Evolutionary conservation across 1,284 basidiomycete genomes (phyloP), one percentile per base, ranked within the genome.

Genomic region (Trametes polyzona): DNA sequence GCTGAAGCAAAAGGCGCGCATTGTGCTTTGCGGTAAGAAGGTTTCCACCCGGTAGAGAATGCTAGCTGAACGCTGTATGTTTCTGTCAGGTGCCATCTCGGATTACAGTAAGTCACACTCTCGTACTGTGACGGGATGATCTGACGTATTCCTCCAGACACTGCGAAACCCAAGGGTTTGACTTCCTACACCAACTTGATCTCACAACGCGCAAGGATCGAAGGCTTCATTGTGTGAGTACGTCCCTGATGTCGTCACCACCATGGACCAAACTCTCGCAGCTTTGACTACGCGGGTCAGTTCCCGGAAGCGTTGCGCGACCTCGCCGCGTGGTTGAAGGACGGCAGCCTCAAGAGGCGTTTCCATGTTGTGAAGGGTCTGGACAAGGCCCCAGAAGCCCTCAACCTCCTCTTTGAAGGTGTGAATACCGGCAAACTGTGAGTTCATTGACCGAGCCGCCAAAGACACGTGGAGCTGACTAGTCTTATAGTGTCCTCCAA

Each of bases 381-480:
- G 29, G 83, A 89, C 58, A 83, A 86, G 51, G 90, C 89, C 26
- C 87, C 90, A 0, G 74, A 78, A 12, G 83, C 88, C 4, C 72
- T 95, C 53, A 80, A 80, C 10, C 74, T 92, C 73, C 76, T 96
- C 29, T 95, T 87, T 73, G 82, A 73, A 1, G 93, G 93, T n/a
- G 86, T 81, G 27, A 95, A 95, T 69, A 87, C 81, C 0, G 93
- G 93, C 30, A 95, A 96, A 76, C 73, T 93, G 86, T 90, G 66
- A 67, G 90, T 83, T 21, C 9, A 17, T 10, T 9, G n/a, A n/a
- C 14, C 23, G 1, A 7, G 24, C n/a, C 11, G 39, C 8, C 44
- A 8, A 42, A 1, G 27, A 16, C 3, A 0, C 7, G 8, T 26
- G 29, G 27, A 37, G 29, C 43, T 41, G n/a, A 52, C 26, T n/a